Percentiles rank a stretch among this genome's conserved stretches.
These are phyloP conservation scores for Microthyrium microscopicum DNA, from an alignment of 2,329 filamentous ascomycete genomes.

Conservation along the genomic window DNA sequence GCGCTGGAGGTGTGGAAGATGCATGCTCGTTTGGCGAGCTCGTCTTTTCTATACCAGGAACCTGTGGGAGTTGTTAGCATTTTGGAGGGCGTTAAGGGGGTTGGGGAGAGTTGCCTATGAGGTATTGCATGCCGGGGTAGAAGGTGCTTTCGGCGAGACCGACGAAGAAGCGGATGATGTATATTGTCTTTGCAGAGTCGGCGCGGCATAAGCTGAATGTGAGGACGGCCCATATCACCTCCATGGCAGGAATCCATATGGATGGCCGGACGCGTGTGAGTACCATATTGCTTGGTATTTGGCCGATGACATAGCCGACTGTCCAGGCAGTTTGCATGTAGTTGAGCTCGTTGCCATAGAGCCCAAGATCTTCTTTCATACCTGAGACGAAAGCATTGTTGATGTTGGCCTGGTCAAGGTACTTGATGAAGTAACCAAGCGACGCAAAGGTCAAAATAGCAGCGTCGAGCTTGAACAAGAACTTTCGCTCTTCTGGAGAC, in stretches of 20 bases:
- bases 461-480: slow-evolving; percentile 31
- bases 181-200: slow-evolving; percentile 27
- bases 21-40: slow-evolving; percentile 34
- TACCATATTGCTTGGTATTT: slow-evolving; percentile 34
- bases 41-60: slow-evolving; percentile 34
- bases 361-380: slow-evolving; percentile 16
- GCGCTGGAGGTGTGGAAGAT: slow-evolving; percentile 34
- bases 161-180: slow-evolving; percentile 32
- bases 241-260: slow-evolving; percentile 32
- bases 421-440: slow-evolving; percentile 13
- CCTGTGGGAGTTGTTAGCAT: too few relatives aligned
- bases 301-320: slow-evolving; percentile 40
- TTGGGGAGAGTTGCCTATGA: slow-evolving; percentile 27
- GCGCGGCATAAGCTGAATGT: slow-evolving; percentile 27
- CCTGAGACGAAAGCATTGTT: slow-evolving; percentile 15
- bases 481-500: slow-evolving; percentile 27
- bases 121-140: slow-evolving; percentile 36
- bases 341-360: slow-evolving; percentile 15
- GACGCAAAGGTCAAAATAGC: slow-evolving; percentile 26
- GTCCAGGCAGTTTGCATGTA: slow-evolving; percentile 41
- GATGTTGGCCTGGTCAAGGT: slow-evolving; percentile 15
- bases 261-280: slow-evolving; percentile 31
- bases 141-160: slow-evolving; percentile 33
- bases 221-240: slow-evolving; percentile 33
- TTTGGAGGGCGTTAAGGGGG: too few relatives aligned